Evolutionary conservation across 805 yeast genomes (phyloP).

Genomic region (Candida nanaspora): DNA sequence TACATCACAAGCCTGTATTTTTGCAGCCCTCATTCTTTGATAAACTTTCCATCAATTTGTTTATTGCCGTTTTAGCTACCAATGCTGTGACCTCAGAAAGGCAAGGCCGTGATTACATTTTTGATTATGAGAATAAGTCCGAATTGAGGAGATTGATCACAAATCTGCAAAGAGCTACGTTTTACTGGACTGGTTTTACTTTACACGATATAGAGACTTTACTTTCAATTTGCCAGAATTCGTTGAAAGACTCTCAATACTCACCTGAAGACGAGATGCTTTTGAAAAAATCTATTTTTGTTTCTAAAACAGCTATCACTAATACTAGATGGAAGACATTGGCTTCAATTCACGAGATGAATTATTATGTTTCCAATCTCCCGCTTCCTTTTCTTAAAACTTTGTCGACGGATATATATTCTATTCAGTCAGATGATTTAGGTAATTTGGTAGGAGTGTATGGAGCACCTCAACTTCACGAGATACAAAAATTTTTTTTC

Average conservation of each 20-base stretch:
- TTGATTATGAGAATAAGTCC: conserved; percentile 48
- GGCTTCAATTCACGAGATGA: conserved; percentile 60
- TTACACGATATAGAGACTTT: conserved; percentile 49
- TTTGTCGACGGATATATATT: conserved; percentile 37
- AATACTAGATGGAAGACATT: conserved; percentile 53
- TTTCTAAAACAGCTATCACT: conserved; percentile 41
- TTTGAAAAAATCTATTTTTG: conserved; percentile 35
- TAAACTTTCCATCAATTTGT: conserved; percentile 52
- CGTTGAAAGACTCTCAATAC: conserved; percentile 30
- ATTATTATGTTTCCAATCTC: conserved; percentile 40
- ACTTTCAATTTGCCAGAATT: conserved; percentile 38
- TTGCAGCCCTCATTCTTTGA: conserved; percentile 59
- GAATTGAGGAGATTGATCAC: conserved; percentile 51
- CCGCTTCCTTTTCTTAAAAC: conserved; percentile 32
- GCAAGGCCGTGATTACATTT: conserved; percentile 62
- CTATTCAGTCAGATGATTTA: conserved; percentile 30
- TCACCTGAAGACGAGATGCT: conserved; percentile 31
- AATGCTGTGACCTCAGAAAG: conserved; percentile 72
- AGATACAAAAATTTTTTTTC: conserved; percentile 46
- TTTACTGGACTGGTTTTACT: conserved; percentile 71
- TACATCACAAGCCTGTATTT: conserved; percentile 51
- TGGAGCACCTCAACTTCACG: conserved; percentile 53
- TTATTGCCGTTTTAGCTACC: conserved; percentile 60
- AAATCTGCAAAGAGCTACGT: conserved; percentile 59
- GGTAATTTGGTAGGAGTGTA: conserved; percentile 47